These are phyloP conservation scores for Mucor lusitanicus DNA, from an alignment of 371 early-diverging fungal genomes.

Conservation along the genomic window DNA sequence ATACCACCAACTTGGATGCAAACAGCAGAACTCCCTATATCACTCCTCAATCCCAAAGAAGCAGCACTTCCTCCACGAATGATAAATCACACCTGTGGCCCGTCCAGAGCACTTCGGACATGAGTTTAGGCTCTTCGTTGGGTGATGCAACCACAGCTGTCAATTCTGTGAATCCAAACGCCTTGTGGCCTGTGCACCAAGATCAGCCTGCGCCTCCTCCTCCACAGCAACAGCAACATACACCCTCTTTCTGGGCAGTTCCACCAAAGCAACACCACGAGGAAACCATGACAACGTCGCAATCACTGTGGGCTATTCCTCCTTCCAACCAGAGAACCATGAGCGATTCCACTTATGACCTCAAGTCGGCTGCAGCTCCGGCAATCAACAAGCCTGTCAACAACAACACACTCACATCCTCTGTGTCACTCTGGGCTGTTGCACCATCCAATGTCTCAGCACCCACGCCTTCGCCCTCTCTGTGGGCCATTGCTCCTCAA, in stretches of 20 bases:
- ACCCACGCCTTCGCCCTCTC: conserved; percentile 22
- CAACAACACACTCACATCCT: conserved; percentile 6
- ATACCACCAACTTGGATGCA: neutral
- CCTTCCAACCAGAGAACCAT: conserved; percentile 8
- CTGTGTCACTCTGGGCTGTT: conserved; percentile 34
- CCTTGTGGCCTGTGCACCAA: conserved; percentile 19
- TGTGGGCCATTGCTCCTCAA: conserved; percentile 25
- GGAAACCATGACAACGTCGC: conserved; percentile 3
- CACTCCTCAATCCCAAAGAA: conserved; percentile 18
- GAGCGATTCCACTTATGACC: neutral
- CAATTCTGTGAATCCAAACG: neutral
- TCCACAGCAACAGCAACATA: neutral
- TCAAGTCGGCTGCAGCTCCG: neutral
- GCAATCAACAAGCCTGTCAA: neutral
- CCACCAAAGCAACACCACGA: conserved; percentile 11
- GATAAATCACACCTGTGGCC: conserved; percentile 7
- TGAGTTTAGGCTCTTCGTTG: conserved; percentile 7
- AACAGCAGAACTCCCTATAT: conserved; percentile 12
- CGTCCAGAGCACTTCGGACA: conserved; percentile 8
- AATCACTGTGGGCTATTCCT: conserved; percentile 24
- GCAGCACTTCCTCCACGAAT: conserved; percentile 18
- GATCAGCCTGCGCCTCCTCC: neutral
- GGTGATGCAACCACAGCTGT: conserved; percentile 7
- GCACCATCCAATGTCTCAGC: conserved; percentile 17
- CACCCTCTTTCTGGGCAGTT: conserved; percentile 15